These are phyloP conservation scores for Hypomontagnella submonticulosa DNA, from an alignment of 495 filamentous ascomycete species.

Conservation along the genomic window DNA sequence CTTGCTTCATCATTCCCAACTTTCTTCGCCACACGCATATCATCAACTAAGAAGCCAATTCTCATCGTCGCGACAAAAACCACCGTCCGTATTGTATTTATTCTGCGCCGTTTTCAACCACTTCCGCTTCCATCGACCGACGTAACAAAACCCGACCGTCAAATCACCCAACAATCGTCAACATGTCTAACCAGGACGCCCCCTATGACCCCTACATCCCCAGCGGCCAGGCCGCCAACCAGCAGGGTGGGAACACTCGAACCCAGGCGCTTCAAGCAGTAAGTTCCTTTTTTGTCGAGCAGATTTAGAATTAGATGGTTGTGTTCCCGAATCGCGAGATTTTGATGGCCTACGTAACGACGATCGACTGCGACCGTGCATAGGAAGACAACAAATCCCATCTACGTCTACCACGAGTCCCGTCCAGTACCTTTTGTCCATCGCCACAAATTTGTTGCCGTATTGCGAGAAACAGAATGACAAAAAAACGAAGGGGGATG, in stretches of 20 bases:
- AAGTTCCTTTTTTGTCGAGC: slow-evolving; percentile 56
- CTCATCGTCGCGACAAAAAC: slow-evolving; percentile 30
- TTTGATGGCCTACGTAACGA: slow-evolving; percentile 28
- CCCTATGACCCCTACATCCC: slow-evolving; percentile 96
- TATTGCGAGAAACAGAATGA: not conserved
- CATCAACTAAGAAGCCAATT: slow-evolving; percentile 27
- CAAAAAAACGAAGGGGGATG: slow-evolving; percentile 13
- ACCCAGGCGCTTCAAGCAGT: slow-evolving; percentile 82
- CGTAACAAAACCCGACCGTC: slow-evolving; percentile 26
- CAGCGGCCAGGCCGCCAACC: slow-evolving; percentile 61
- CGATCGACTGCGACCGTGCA: slow-evolving; percentile 23
- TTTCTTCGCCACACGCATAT: slow-evolving; percentile 37
- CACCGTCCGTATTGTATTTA: slow-evolving; percentile 24
- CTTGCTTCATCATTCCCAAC: slow-evolving; percentile 17
- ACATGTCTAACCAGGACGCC: slow-evolving; percentile 76
- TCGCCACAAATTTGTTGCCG: not conserved
- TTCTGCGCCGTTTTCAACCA: slow-evolving; percentile 14
- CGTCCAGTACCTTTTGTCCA: not conserved
- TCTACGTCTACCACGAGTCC: slow-evolving; percentile 7
- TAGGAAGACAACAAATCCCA: slow-evolving; percentile 4
- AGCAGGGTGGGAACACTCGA: slow-evolving; percentile 60
- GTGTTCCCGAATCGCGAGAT: slow-evolving; percentile 33
- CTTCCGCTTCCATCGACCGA: slow-evolving; percentile 12
- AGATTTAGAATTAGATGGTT: slow-evolving; percentile 32
- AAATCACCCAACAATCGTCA: slow-evolving; percentile 47